Percentiles rank a stretch among this genome's conserved stretches.
These are phyloP conservation scores for Teratosphaeria epicoccoides DNA, from an alignment of 2,329 filamentous ascomycete genomes.

Conservation along the genomic window DNA sequence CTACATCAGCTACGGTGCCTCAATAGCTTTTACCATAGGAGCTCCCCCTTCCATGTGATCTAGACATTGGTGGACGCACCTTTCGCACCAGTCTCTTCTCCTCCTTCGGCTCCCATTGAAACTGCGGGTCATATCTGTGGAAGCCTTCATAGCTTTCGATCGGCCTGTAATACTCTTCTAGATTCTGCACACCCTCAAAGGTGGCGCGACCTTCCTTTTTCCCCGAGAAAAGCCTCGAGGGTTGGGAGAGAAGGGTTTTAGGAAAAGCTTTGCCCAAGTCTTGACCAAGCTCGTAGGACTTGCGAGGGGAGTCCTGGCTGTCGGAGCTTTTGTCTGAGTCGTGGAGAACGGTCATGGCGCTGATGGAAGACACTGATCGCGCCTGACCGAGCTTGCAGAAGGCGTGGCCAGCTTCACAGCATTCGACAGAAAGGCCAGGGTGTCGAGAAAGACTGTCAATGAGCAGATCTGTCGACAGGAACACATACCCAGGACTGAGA, in stretches of 20 bases:
- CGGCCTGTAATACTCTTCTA: conserved; percentile 15
- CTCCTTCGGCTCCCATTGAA: conserved; percentile 46
- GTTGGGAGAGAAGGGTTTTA: not conserved
- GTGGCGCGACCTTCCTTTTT: conserved; percentile 3
- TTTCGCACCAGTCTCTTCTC: conserved; percentile 46
- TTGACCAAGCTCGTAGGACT: not conserved
- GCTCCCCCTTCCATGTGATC: not conserved
- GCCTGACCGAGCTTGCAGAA: not conserved
- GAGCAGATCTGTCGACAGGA: not conserved
- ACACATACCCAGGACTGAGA: not conserved
- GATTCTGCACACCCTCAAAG: conserved; percentile 1
- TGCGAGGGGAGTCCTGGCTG: not conserved
- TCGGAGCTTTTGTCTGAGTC: not conserved
- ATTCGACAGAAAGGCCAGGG: not conserved
- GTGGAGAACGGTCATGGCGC: not conserved
- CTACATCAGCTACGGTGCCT: not conserved
- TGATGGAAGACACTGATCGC: not conserved
- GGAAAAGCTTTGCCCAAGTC: not conserved
- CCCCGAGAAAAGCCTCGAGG: not conserved
- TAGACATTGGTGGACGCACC: conserved; percentile 23
- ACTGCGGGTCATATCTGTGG: conserved; percentile 49
- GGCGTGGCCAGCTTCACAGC: not conserved
- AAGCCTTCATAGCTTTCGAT: conserved; percentile 42
- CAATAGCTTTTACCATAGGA: too few relatives aligned
- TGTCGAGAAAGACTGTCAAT: not conserved